Evolutionary conservation across 2,329 filamentous ascomycete genomes (phyloP).

Genomic region (Penicillium sp.): DNA sequence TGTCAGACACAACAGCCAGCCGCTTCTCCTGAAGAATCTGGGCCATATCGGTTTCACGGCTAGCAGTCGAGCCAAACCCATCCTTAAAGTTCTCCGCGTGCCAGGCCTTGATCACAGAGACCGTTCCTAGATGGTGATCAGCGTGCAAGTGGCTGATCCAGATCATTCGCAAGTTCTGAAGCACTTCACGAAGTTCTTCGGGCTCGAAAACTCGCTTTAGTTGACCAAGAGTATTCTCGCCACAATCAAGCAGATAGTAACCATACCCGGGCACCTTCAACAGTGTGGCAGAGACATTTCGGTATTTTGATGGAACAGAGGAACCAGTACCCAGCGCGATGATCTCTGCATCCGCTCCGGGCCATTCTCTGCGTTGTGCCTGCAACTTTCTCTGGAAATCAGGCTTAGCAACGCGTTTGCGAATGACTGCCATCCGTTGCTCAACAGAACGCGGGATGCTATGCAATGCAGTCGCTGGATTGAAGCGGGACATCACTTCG

Average conservation of each 20-base stretch:
- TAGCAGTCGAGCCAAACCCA: conserved; percentile 38
- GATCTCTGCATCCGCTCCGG: conserved; percentile 73
- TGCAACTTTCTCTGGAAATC: conserved; percentile 33
- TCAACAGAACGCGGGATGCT: conserved; percentile 30
- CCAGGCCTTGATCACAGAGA: conserved; percentile 81
- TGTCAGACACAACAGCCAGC: conserved; percentile 67
- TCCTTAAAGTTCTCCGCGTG: conserved; percentile 54
- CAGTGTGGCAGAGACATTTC: conserved; percentile 89
- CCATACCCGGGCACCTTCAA: conserved; percentile 79
- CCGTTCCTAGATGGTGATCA: conserved; percentile 87
- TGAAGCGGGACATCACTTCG: conserved; percentile 28
- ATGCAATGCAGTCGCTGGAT: conserved; percentile 17
- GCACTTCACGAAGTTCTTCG: conserved; percentile 63
- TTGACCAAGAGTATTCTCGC: conserved; percentile 89
- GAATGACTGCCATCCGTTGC: conserved; percentile 27
- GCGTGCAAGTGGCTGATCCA: conserved; percentile 97
- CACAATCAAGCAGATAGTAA: conserved; percentile 87
- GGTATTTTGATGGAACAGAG: conserved; percentile 83
- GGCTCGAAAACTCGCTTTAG: conserved; percentile 69
- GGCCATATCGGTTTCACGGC: conserved; percentile 30
- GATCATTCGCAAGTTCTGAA: conserved; percentile 75
- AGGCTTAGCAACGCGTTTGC: conserved; percentile 25
- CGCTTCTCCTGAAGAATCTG: conserved; percentile 41
- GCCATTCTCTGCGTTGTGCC: conserved; percentile 61
- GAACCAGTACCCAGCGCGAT: conserved; percentile 89